Conservation (phyloP, 495 filamentous ascomycete genomes). For the Jackrogersella multiformis region DNA sequence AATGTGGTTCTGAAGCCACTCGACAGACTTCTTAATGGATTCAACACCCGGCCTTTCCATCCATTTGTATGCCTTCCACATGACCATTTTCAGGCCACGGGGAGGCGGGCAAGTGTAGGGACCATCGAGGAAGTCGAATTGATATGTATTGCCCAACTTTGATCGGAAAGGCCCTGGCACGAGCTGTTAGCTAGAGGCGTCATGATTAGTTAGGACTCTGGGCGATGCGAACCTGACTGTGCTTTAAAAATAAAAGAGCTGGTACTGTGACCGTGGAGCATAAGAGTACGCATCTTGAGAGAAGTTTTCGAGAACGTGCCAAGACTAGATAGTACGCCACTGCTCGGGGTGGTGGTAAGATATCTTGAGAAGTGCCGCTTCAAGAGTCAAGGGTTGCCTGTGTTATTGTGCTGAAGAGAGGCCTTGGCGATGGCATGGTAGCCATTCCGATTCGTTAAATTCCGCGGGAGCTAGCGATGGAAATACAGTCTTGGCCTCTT, state of each 20-base stretch:
- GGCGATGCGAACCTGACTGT: constrained; percentile 2
- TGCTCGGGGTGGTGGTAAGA: background rate
- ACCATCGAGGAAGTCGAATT: constrained; percentile 2
- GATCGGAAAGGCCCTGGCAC: background rate
- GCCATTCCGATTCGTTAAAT: constrained; percentile 12
- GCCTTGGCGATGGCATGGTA: constrained; percentile 6
- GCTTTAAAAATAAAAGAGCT: constrained; percentile 11
- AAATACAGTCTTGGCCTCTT: constrained; percentile 12
- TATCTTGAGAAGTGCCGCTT: constrained; percentile 4
- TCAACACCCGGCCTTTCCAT: constrained; percentile 7
- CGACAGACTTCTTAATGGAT: constrained; percentile 1
- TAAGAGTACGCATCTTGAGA: constrained; percentile 10
- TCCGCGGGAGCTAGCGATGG: constrained; percentile 6
- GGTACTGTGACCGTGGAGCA: constrained; percentile 10
- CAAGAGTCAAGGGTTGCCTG: background rate
- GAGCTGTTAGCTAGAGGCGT: background rate
- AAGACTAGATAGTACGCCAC: background rate
- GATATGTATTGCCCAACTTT: constrained; percentile 5
- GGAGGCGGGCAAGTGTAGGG: constrained; percentile 7
- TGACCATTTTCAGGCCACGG: constrained; percentile 12
- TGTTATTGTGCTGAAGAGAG: background rate
- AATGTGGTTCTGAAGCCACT: constrained; percentile 4
- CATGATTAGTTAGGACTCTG: background rate
- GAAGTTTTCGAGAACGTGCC: constrained; percentile 5
- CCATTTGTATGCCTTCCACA: constrained; percentile 12